A percentile compares a stretch with the other conserved stretches of the same genome.
phyloP scores from a whole-genome alignment of 768 basidiomycete genomes.

The Leccinum boreale region DNA sequence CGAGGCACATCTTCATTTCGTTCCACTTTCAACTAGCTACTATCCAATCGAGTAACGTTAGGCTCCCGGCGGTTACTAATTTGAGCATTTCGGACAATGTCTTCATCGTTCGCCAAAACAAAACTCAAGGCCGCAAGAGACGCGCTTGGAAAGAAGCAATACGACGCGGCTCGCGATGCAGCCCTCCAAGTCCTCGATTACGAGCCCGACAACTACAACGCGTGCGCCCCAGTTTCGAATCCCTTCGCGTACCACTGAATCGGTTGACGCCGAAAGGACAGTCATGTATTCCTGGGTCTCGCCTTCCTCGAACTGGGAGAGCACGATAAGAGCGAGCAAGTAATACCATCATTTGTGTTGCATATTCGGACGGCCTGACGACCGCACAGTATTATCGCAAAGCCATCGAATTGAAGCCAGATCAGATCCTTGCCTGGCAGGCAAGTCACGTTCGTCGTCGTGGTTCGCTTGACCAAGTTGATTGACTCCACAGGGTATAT shows the following conservation, averaged over 20 bases:
- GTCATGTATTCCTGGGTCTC: slow-evolving; percentile 83
- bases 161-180: slow-evolving; percentile 60
- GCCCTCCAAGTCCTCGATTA: slow-evolving; percentile 64
- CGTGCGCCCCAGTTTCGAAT: slow-evolving; percentile 49
- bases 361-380: slow-evolving; percentile 15
- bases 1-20: too few species aligned
- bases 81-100: slow-evolving; percentile 18
- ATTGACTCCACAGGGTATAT: slow-evolving; percentile 53
- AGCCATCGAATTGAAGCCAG: slow-evolving; percentile 64
- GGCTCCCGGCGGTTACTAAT: background rate
- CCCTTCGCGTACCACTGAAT: background rate
- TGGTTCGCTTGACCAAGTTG: slow-evolving; percentile 9
- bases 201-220: slow-evolving; percentile 84
- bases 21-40: too few species aligned
- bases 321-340: slow-evolving; percentile 78
- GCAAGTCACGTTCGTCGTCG: slow-evolving; percentile 43
- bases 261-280: slow-evolving; percentile 30
- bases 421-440: slow-evolving; percentile 83
- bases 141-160: slow-evolving; percentile 73
- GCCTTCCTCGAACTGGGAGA: slow-evolving; percentile 75
- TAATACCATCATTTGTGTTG: slow-evolving; percentile 38
- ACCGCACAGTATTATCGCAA: slow-evolving; percentile 65
- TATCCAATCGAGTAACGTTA: too few species aligned
- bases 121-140: slow-evolving; percentile 83
- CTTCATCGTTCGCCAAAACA: slow-evolving; percentile 50